phyloP scores from a whole-genome alignment of 2,329 filamentous ascomycete species.

The Ramularia collo-cygni region DNA sequence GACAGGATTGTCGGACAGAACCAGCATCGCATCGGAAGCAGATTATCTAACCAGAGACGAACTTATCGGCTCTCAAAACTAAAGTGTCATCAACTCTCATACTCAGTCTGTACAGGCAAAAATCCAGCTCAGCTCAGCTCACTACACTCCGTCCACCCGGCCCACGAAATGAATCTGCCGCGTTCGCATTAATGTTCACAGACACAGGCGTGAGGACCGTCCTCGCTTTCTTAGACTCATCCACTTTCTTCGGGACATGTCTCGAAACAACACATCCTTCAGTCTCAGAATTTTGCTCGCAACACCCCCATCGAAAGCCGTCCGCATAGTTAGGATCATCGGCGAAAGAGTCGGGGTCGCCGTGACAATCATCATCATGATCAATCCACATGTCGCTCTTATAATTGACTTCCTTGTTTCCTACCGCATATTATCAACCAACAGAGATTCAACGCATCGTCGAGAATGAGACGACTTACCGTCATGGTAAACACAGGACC shows the following conservation, averaged over 20 bases:
- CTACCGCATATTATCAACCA: no score
- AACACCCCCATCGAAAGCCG: constrained; percentile 26
- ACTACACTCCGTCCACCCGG: no score
- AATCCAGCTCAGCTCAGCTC: no score
- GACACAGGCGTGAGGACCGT: not conserved
- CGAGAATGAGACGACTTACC: not conserved
- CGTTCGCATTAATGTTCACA: no score
- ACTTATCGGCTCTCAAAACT: no score
- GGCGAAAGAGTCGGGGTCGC: constrained; percentile 24
- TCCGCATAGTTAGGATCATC: constrained; percentile 1
- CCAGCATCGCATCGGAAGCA: no score
- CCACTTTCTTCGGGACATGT: constrained; percentile 1
- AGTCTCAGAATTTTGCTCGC: constrained; percentile 11
- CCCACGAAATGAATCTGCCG: no score
- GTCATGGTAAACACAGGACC: constrained; percentile 1
- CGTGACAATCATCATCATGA: constrained; percentile 25
- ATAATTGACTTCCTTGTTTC: constrained; percentile 20
- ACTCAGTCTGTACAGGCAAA: no score
- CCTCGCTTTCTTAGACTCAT: not conserved
- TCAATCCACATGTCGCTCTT: constrained; percentile 26
- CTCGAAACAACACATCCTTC: constrained; percentile 9
- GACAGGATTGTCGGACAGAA: no score
- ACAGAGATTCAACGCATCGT: no score
- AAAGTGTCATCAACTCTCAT: no score
- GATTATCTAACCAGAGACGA: no score